phyloP scores from a whole-genome alignment of 1,284 basidiomycete genomes.

The Ceratobasidium sp. region DNA sequence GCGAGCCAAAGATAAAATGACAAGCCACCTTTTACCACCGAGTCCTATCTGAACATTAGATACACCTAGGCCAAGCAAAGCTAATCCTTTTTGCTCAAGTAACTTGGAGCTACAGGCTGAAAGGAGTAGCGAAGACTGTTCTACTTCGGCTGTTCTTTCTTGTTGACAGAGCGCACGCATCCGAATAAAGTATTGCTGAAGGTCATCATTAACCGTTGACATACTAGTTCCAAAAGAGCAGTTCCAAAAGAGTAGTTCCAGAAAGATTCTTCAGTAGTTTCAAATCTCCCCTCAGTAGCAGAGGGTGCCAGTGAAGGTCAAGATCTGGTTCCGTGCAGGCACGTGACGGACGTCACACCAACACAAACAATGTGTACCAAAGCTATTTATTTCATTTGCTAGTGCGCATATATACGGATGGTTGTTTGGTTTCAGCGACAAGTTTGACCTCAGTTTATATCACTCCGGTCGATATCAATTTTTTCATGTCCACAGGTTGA shows the following conservation, averaged over 20 bases:
- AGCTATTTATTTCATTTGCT: background rate
- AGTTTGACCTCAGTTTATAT: background rate
- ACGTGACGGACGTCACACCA: background rate
- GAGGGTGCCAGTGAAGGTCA: background rate
- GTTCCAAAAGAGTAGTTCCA: background rate
- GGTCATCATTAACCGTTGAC: conserved; percentile 11
- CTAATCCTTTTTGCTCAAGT: conserved; percentile 89
- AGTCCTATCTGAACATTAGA: conserved; percentile 81
- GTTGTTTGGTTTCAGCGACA: background rate
- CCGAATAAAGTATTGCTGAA: conserved; percentile 28
- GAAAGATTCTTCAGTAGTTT: background rate
- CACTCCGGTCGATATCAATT: conserved; percentile 52
- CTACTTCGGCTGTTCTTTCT: conserved; percentile 87
- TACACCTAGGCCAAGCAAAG: conserved; percentile 80
- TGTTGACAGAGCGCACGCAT: conserved; percentile 66
- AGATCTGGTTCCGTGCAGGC: background rate
- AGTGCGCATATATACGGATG: background rate
- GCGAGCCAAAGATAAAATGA: background rate
- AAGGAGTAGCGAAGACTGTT: conserved; percentile 82
- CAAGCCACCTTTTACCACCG: conserved; percentile 85
- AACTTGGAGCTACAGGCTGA: conserved; percentile 87
- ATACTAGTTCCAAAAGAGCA: background rate
- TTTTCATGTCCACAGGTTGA: conserved; percentile 68
- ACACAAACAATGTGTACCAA: background rate
- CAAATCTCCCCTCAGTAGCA: background rate